These are phyloP conservation scores for Tetracladium setigerum DNA, from an alignment of 495 filamentous ascomycete species.

Conservation along the genomic window DNA sequence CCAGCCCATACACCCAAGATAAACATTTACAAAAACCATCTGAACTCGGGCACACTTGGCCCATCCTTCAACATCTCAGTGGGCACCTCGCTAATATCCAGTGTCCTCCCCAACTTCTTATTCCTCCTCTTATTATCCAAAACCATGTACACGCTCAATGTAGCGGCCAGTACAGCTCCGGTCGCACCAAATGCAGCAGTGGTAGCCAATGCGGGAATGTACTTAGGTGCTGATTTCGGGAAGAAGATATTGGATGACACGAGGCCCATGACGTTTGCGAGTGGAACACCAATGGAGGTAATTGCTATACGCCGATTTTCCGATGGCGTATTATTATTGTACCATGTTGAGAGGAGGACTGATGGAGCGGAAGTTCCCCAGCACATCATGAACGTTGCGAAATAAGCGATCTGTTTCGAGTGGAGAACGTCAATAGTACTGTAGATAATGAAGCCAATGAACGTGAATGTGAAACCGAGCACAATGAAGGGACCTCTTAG, in stretches of 20 bases:
- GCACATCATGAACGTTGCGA: constrained; percentile 76
- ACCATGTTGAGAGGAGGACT: constrained; percentile 53
- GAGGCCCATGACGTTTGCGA: constrained; percentile 78
- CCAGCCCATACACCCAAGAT: too few species aligned
- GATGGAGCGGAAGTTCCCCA: constrained; percentile 58
- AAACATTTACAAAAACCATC: constrained; percentile 61
- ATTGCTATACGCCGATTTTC: constrained; percentile 64
- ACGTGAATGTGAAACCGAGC: constrained; percentile 64
- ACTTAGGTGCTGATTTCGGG: constrained; percentile 62
- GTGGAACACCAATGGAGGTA: constrained; percentile 65
- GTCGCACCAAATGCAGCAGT: constrained; percentile 64
- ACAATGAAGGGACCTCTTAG: constrained; percentile 68
- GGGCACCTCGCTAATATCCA: constrained; percentile 58
- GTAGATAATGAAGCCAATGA: constrained; percentile 70
- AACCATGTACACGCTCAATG: constrained; percentile 61
- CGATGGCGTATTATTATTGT: constrained; percentile 75
- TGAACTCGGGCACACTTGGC: constrained; percentile 53
- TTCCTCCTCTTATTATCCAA: constrained; percentile 62
- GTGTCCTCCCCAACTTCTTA: constrained; percentile 47
- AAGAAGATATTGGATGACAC: constrained; percentile 70
- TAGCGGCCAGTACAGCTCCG: constrained; percentile 48
- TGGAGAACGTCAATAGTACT: constrained; percentile 56
- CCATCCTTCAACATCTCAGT: constrained; percentile 64
- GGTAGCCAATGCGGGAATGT: constrained; percentile 65
- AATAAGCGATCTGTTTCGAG: constrained; percentile 60